These are phyloP conservation scores for Hymenoscyphus salicellus DNA, from an alignment of 2,329 filamentous ascomycete species.

Conservation along the genomic window DNA sequence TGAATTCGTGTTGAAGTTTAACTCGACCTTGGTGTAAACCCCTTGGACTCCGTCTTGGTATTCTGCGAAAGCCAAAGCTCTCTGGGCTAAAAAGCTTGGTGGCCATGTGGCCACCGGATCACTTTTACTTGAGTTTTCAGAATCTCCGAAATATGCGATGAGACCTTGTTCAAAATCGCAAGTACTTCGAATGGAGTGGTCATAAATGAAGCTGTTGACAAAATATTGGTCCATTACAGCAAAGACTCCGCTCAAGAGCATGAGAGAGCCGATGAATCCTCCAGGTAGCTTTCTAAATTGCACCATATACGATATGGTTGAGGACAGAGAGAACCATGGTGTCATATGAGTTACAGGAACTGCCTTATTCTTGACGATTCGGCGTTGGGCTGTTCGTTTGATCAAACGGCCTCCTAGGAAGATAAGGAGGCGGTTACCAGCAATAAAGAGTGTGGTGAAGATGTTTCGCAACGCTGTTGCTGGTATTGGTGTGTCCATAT, in stretches of 20 bases:
- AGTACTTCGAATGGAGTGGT: not conserved
- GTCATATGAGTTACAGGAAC: slow-evolving; percentile 13
- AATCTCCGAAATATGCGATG: not conserved
- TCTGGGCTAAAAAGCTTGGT: not conserved
- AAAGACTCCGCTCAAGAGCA: slow-evolving; percentile 14
- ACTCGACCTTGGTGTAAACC: not conserved
- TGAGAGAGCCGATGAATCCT: slow-evolving; percentile 14
- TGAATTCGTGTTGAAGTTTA: not conserved
- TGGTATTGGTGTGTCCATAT: not conserved
- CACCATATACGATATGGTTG: slow-evolving; percentile 6
- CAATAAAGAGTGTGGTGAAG: slow-evolving; percentile 13
- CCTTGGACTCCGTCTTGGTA: not conserved
- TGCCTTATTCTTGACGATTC: slow-evolving; percentile 9
- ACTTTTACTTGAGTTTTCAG: not conserved
- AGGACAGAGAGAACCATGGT: slow-evolving; percentile 12
- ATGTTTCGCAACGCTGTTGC: slow-evolving; percentile 2
- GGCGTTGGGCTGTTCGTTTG: slow-evolving; percentile 12
- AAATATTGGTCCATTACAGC: slow-evolving; percentile 8
- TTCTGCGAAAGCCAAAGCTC: not conserved
- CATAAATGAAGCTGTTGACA: slow-evolving; percentile 10
- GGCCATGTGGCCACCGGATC: not conserved
- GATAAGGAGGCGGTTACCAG: slow-evolving; percentile 10
- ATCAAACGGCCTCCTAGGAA: slow-evolving; percentile 13
- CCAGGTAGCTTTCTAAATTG: slow-evolving; percentile 9
- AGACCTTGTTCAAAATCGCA: not conserved